Base-by-base conservation (phyloP, 306 rosid genomes). In the Gastrolobium villosum region DNA sequence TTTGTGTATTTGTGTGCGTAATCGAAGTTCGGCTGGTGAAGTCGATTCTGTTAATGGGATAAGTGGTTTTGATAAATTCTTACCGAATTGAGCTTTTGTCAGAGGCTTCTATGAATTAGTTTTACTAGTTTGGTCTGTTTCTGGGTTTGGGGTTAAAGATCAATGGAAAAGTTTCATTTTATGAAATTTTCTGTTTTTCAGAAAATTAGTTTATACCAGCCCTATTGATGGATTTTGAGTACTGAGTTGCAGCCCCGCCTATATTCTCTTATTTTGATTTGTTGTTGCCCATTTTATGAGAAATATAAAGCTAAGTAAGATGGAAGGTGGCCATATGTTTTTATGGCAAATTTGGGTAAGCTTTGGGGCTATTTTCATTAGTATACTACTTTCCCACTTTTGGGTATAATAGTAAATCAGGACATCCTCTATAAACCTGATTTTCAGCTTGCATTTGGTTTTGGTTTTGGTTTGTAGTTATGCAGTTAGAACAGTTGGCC, bases 391-490 rank as follows among this genome's bases (percentile, higher is more conserved):
- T 45, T 50, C 48, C 46, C 14, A 26, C 26, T 52, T 62, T 6
- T 15, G 8, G 67, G 72, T n/a, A n/a, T 41, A n/a, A 40, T 49
- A 54, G 10, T 34, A 26, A 26, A 49, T 36, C 43, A 64, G 69
- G 61, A 20, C 35, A 43, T 72, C 20, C 14, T 72, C 49, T 65
- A 8, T 10, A 15, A 53, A 65, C 49, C 43, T 44, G 53, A 54
- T 7, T 65, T 73, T 65, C 66, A 39, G 59, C 4, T 71, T 50
- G 78, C n/a, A 79, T n/a, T n/a, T n/a, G n/a, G n/a, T n/a, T n/a
- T n/a, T n/a, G n/a, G n/a, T n/a, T 31, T 41, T 14, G 20, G 52
- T 45, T 43, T 31, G 7, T 13, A 35, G 39, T 66, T 55, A 54
- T 41, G 70, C 71, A 13, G 50, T 49, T 71, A 37, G 65, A 50